Conservation (phyloP, 2,329 filamentous ascomycete species). For the Lecanicillium sp. region DNA sequence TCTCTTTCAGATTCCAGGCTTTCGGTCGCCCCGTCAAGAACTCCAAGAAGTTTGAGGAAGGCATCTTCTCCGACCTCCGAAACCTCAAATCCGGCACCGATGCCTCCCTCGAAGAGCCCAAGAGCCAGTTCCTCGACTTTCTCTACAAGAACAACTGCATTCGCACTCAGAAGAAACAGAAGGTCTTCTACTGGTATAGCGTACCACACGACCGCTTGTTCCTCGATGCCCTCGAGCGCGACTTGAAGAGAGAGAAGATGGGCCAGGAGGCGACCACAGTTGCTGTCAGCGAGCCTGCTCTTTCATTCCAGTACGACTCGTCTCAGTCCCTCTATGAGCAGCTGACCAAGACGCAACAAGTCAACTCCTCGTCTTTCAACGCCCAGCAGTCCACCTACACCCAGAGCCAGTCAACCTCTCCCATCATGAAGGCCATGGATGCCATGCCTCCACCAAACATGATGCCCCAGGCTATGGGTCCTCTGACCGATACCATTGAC, state of each 20-base stretch:
- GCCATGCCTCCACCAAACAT: conserved; percentile 89
- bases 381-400: conserved; percentile 61
- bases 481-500: conserved; percentile 60
- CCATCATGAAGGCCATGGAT: conserved; percentile 84
- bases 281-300: conserved; percentile 90
- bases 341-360: conserved; percentile 97
- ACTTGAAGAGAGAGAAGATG: conserved; percentile 99
- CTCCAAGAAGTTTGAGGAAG: conserved; percentile 99
- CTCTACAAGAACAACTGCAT: conserved; percentile 99
- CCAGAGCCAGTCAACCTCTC: conserved; percentile 78
- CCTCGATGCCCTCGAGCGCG: conserved; percentile 92
- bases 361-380: conserved; percentile 94
- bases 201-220: conserved; percentile 97
- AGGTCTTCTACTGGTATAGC: conserved; percentile 99
- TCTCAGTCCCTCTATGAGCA: conserved; percentile 99
- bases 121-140: conserved; percentile 97
- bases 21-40: conserved; percentile 98
- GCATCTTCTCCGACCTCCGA: conserved; percentile 96
- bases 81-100: conserved; percentile 98
- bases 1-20: conserved; percentile 96
- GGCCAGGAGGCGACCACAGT: conserved; percentile 95
- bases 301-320: conserved; percentile 98
- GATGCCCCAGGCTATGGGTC: conserved; percentile 56
- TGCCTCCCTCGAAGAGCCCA: conserved; percentile 95
- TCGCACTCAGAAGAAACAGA: conserved; percentile 99